phyloP scores from a whole-genome alignment of 352 stramenopile genomes.

The Phytophthora aleatoria region DNA sequence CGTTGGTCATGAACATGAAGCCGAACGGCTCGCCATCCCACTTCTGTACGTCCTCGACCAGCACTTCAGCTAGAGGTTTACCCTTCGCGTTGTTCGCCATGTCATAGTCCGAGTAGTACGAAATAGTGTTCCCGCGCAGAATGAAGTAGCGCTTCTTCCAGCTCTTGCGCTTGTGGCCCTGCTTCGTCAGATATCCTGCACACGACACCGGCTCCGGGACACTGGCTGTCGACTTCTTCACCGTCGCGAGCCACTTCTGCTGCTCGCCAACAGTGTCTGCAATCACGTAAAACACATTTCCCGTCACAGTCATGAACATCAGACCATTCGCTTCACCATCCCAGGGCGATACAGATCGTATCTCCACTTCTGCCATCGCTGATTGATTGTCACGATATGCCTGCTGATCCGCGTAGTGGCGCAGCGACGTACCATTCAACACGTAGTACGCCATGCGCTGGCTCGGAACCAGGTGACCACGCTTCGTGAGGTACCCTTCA shows the following conservation, averaged over 20 bases:
- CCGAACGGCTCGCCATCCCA: slow-evolving; percentile 88
- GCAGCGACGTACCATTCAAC: slow-evolving; percentile 78
- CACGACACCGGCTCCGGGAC: slow-evolving; percentile 80
- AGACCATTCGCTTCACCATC: slow-evolving; percentile 82
- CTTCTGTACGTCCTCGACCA: slow-evolving; percentile 83
- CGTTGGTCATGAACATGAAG: slow-evolving; percentile 91
- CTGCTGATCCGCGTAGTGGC: slow-evolving; percentile 82
- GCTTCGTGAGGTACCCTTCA: slow-evolving; percentile 87
- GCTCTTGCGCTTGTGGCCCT: slow-evolving; percentile 91
- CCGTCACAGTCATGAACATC: slow-evolving; percentile 88
- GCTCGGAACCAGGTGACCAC: slow-evolving; percentile 85
- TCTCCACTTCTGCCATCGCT: slow-evolving; percentile 85
- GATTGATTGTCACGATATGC: slow-evolving; percentile 88
- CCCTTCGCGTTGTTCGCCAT: slow-evolving; percentile 82
- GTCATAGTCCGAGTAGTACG: slow-evolving; percentile 89
- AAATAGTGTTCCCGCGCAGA: slow-evolving; percentile 70
- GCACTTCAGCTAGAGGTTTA: slow-evolving; percentile 79
- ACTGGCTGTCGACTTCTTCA: slow-evolving; percentile 71
- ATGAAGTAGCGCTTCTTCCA: slow-evolving; percentile 93
- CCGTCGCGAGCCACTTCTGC: slow-evolving; percentile 83
- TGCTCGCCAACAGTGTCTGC: slow-evolving; percentile 76
- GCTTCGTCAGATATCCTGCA: slow-evolving; percentile 88
- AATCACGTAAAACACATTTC: slow-evolving; percentile 86
- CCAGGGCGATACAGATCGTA: slow-evolving; percentile 76
- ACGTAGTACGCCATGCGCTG: slow-evolving; percentile 89